Percentiles rank a stretch among this genome's conserved stretches.
Evolutionary conservation across 2,329 filamentous ascomycete genomes (phyloP).

Genomic region (Monosporascus sp.): DNA sequence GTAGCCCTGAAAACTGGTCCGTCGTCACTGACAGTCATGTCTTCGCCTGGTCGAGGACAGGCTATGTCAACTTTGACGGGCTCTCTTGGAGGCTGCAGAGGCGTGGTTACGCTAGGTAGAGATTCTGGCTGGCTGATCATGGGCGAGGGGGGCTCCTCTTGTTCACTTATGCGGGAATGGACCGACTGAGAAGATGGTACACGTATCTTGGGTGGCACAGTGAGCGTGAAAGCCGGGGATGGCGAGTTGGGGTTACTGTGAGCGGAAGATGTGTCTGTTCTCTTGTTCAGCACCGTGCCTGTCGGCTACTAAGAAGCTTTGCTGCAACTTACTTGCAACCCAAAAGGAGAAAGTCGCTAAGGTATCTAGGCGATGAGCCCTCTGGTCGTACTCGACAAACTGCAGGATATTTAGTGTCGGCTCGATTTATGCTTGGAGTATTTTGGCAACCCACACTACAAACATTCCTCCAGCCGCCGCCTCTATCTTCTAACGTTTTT

Average conservation of each 20-base stretch:
- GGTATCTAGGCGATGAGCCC: constrained; percentile 81
- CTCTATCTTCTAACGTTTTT: constrained; percentile 71
- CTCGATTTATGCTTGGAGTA: background rate
- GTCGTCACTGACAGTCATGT: constrained; percentile 80
- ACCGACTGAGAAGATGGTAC: constrained; percentile 84
- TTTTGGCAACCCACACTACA: constrained; percentile 63
- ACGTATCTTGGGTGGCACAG: constrained; percentile 69
- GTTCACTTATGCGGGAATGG: constrained; percentile 75
- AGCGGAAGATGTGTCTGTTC: constrained; percentile 35
- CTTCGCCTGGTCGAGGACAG: constrained; percentile 78
- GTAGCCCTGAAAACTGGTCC: constrained; percentile 94
- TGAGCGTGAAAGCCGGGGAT: constrained; percentile 67
- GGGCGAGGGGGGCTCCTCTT: constrained; percentile 55
- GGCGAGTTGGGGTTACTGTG: constrained; percentile 58
- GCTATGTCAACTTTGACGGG: constrained; percentile 80
- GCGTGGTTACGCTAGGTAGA: constrained; percentile 14
- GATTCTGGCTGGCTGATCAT: constrained; percentile 34
- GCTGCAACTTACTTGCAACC: constrained; percentile 64
- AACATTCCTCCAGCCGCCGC: constrained; percentile 90
- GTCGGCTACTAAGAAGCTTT: constrained; percentile 3
- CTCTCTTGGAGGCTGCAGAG: constrained; percentile 31
- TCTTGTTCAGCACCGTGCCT: constrained; percentile 13
- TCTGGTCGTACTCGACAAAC: constrained; percentile 96
- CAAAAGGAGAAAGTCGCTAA: constrained; percentile 93
- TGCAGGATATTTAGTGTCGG: constrained; percentile 31